Percentiles rank a stretch among this genome's conserved stretches.
Conservation (phyloP, 371 early-diverging fungal genomes). For the Apophysomyces trapeziformis region DNA sequence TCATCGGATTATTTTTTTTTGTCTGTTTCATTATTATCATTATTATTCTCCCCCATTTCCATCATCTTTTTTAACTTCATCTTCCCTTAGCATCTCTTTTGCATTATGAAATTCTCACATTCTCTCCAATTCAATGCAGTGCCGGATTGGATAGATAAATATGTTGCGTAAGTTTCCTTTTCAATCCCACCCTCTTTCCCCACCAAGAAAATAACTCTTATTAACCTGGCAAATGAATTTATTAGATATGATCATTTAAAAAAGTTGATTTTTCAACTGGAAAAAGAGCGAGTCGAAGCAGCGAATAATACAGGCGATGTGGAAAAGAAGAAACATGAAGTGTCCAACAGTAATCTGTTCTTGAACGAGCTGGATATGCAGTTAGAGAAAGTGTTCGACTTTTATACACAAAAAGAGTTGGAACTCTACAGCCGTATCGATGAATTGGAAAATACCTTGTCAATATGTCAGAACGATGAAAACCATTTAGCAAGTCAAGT, state of each 20-base stretch:
- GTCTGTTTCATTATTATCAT: slow-evolving; percentile 4
- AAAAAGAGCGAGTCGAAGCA: slow-evolving; percentile 80
- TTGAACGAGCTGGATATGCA: slow-evolving; percentile 77
- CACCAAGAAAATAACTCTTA: not conserved
- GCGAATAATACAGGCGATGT: slow-evolving; percentile 20
- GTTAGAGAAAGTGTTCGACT: slow-evolving; percentile 77
- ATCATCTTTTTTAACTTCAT: slow-evolving; percentile 1
- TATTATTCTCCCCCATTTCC: slow-evolving; percentile 6
- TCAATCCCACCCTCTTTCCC: not conserved
- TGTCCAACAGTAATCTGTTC: slow-evolving; percentile 38
- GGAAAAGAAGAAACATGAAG: slow-evolving; percentile 29
- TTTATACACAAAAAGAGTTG: slow-evolving; percentile 82
- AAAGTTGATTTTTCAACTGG: slow-evolving; percentile 86
- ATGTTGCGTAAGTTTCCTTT: slow-evolving; percentile 63
- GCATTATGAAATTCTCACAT: slow-evolving; percentile 88
- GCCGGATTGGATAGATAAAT: slow-evolving; percentile 89
- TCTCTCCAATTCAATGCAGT: slow-evolving; percentile 87
- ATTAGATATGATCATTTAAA: slow-evolving; percentile 85
- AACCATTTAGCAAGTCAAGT: not conserved
- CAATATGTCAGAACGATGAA: slow-evolving; percentile 18
- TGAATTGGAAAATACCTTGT: slow-evolving; percentile 25
- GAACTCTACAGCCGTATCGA: slow-evolving; percentile 60
- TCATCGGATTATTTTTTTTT: slow-evolving; percentile 7
- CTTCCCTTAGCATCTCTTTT: not conserved
- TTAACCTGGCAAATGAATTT: slow-evolving; percentile 3